Percentiles rank a stretch among this genome's conserved stretches.
Conservation (phyloP, 163 green algal genomes). For the Prototheca wickerhamii region DNA sequence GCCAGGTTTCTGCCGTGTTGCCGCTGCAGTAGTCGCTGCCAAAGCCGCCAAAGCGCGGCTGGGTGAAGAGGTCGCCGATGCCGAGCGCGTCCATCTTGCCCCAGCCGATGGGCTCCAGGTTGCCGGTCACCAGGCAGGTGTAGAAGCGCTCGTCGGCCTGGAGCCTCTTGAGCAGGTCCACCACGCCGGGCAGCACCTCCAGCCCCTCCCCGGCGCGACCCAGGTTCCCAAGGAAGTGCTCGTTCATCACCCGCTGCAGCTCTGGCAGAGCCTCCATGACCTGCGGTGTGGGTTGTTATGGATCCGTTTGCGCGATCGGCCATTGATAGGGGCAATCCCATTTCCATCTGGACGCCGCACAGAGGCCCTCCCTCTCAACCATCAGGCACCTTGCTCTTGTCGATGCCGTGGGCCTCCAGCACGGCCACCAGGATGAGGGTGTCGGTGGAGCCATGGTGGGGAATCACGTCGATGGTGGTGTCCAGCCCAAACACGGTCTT, state of each 20-base stretch:
- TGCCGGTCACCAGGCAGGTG: slow-evolving; percentile 78
- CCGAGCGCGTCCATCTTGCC: slow-evolving; percentile 82
- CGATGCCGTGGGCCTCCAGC: slow-evolving; percentile 50
- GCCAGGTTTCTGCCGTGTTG: slow-evolving; percentile 59
- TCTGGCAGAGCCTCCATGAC: slow-evolving; percentile 45
- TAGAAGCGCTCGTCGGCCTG: slow-evolving; percentile 15
- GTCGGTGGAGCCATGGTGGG: slow-evolving; percentile 51
- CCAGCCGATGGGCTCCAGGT: slow-evolving; percentile 81
- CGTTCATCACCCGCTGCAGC: slow-evolving; percentile 55
- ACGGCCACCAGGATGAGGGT: slow-evolving; percentile 48
- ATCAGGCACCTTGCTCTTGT: slow-evolving; percentile 35
- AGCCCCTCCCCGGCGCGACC: slow-evolving; percentile 51
- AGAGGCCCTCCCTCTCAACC: slow-evolving; percentile 3
- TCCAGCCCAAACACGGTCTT: slow-evolving; percentile 46
- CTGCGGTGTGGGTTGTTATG: slow-evolving; percentile 14
- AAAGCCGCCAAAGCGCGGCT: slow-evolving; percentile 78
- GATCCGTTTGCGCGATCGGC: neutral
- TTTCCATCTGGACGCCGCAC: neutral
- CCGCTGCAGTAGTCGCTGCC: slow-evolving; percentile 71
- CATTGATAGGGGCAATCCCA: neutral
- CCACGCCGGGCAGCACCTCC: slow-evolving; percentile 70
- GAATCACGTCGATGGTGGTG: slow-evolving; percentile 54
- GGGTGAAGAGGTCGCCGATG: slow-evolving; percentile 65
- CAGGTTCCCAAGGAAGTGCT: slow-evolving; percentile 41
- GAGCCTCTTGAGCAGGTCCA: slow-evolving; percentile 51